phyloP scores from a whole-genome alignment of 331 rosid genomes.

The Malus hybrid region DNA sequence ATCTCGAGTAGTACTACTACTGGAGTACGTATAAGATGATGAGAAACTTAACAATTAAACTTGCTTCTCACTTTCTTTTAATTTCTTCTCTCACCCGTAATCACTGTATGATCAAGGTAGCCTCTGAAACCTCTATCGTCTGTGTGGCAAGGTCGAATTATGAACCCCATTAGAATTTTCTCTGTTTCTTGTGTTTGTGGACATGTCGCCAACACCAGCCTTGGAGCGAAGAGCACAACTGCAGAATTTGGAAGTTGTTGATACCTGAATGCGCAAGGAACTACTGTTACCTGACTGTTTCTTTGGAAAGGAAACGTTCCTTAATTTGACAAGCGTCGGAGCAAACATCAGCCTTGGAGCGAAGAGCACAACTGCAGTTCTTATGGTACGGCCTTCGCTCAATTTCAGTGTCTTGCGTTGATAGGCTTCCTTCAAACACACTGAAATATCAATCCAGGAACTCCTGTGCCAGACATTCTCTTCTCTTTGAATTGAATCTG shows the following conservation, averaged over 20 bases:
- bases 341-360: conserved; percentile 13
- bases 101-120: not conserved
- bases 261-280: conserved; percentile 6
- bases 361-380: conserved; percentile 45
- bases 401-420: conserved; percentile 33
- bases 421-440: conserved; percentile 40
- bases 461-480: conserved; percentile 21
- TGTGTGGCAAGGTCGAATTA: not conserved
- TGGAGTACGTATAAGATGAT: not conserved
- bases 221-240: too few relatives aligned
- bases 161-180: not conserved
- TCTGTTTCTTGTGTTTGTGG: not conserved
- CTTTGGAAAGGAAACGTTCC: conserved; percentile 19
- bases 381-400: conserved; percentile 52
- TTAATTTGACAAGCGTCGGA: conserved; percentile 7
- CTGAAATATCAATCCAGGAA: conserved; percentile 22
- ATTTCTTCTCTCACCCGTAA: not conserved
- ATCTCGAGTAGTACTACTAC: not conserved
- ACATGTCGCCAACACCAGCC: not conserved
- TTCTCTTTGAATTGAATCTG: not conserved
- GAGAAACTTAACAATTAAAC: not conserved
- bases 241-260: conserved; percentile 7
- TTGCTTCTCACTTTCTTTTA: not conserved
- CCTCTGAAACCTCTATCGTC: not conserved
- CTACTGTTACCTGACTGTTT: conserved; percentile 27